Evolutionary conservation across 352 stramenopile genomes (phyloP), one percentile per base, ranked within the genome.

Genomic region (Phytophthora idaei): DNA sequence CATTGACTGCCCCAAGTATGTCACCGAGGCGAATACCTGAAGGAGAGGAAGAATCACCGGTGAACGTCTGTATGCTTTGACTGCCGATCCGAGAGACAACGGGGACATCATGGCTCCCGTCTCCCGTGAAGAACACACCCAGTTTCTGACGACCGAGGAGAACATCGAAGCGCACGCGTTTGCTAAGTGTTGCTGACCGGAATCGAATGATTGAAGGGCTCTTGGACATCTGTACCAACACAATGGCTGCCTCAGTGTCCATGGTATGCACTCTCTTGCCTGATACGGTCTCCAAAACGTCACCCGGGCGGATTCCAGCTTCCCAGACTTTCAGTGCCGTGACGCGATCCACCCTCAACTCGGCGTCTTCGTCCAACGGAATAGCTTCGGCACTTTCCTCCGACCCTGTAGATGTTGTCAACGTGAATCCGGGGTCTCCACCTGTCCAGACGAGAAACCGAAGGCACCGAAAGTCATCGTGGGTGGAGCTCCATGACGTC

Each of bases 1-100:
- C 76, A 41, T 92, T 89, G 9, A 90, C 80, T 32, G 73, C 80
- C 11, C 85, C 71, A 14, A 90, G 72, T 29, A 89, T 61, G 31
- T 92, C 81, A 2, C 83, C 80, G 2, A 80, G 52, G 6, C 51
- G 74, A 48, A 81, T 47, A 0, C 61, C 62, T 4, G 54, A 65
- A 44, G 46, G 15, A 41, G 65, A 60, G 21, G 50, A 21, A 11
- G 41, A 61, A 56, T 53, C 55, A 41, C 15, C 8, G 52, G 32
- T 34, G 27, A 47, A 37, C 4, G 36, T 39, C 8, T 54, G 31
- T 17, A 48, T 47, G 32, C 11, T 55, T 14, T 36, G 48, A 57
- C 17, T 45, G 12, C 61, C 42, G 41, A 85, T 57, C 25, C 71
- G 61, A 47, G 73, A 80, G 12, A 90, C 81, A 48, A 92, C 70